Base-by-base conservation (phyloP, 176 grass and related monocot species). In the Olyra latifolia region DNA sequence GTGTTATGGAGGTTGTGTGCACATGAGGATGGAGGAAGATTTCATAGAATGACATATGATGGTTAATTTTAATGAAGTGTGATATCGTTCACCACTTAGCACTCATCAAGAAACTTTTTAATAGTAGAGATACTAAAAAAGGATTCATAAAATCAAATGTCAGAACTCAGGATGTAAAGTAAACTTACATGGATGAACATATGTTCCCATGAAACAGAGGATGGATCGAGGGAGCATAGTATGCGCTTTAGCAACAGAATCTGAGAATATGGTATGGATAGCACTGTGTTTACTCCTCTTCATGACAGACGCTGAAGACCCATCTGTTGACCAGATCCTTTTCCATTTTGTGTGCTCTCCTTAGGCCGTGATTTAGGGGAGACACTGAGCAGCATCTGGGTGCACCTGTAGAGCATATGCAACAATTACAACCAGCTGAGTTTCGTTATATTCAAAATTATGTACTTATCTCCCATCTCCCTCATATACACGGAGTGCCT, bases 401-500 rank as follows among this genome's bases (percentile, higher is more conserved):
- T 92, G 86, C 68, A 89, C 84, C 56, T 87, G 88, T 40, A 82
- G 87, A 39, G 69, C 79, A 49, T 65, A 86, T 5, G 83, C 89
- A 41, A 89, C 80, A 79, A 79, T 24, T 54, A 92, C 79, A 28
- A 79, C 69, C 39, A 92, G 45, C 46, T 89, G 67, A 76, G 84
- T 43, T 64, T 76, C 87, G 38, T 75, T 84, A 52, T 82, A 89
- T n/a, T 60, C 72, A 62, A 89, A 81, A 70, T 52, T 64, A 75
- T 92, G 87, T 35, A 87, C 74, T 72, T 84, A 76, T 77, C 84
- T 87, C 57, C 48, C 69, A 30, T 89, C 76, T 79, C 38, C 74
- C 45, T 69, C 74, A 50, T 92, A 87, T 40, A 92, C 90, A 64
- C 87, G 80, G 29, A 92, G 87, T 66, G 87, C 90, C 74, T 89